Conservation (phyloP, 2,329 filamentous ascomycete genomes). For the Colletotrichum orchidophilum region DNA sequence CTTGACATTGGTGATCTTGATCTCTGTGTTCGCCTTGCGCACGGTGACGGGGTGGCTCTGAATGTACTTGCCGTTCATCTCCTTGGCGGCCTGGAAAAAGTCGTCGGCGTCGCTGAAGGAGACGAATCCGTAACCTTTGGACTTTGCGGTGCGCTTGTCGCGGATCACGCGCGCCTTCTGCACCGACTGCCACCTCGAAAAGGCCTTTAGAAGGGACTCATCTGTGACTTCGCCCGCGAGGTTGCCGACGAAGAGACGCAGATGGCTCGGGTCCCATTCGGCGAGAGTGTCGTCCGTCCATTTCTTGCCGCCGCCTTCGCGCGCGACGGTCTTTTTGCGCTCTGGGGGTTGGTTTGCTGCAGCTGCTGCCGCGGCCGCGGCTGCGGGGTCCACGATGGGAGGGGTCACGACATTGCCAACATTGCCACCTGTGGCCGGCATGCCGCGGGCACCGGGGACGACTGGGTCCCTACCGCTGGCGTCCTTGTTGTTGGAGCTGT, state of each 20-base stretch:
- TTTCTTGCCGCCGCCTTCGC: conserved; percentile 88
- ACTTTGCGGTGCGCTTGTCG: conserved; percentile 96
- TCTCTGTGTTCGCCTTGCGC: conserved; percentile 89
- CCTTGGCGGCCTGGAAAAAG: conserved; percentile 94
- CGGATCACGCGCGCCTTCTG: conserved; percentile 93
- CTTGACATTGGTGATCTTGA: conserved; percentile 78
- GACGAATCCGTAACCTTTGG: conserved; percentile 95
- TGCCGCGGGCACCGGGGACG: conserved; percentile 39
- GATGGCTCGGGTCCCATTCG: conserved; percentile 95
- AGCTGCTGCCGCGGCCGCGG: conserved; percentile 51
- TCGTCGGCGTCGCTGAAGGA: conserved; percentile 96
- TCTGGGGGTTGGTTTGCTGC: conserved; percentile 60
- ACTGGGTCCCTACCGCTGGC: conserved; percentile 41
- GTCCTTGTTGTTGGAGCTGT: conserved; percentile 68
- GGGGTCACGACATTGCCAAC: conserved; percentile 45
- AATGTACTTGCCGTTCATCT: conserved; percentile 99
- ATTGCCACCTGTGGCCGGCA: conserved; percentile 43
- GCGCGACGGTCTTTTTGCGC: conserved; percentile 86
- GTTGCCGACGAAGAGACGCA: conserved; percentile 96
- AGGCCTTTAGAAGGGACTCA: conserved; percentile 93
- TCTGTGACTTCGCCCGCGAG: conserved; percentile 97
- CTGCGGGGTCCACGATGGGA: conserved; percentile 40
- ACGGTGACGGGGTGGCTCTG: conserved; percentile 93
- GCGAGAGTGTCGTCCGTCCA: conserved; percentile 91
- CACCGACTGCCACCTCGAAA: conserved; percentile 85